These are phyloP conservation scores for Fusarium fujikuroi DNA, from an alignment of 2,329 filamentous ascomycete genomes.

Conservation along the genomic window DNA sequence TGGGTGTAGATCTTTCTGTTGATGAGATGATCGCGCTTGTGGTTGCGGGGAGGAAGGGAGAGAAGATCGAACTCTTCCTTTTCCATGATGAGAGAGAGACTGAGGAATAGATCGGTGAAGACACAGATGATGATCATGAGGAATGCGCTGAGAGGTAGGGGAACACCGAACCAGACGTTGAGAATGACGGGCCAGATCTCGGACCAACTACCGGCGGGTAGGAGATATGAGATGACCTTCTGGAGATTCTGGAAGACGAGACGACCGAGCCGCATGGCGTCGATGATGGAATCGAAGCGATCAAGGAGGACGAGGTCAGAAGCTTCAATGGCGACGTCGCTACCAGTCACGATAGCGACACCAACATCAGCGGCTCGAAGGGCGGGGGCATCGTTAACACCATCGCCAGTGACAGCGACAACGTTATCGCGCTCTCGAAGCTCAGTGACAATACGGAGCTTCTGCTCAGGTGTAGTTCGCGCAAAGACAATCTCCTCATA, in stretches of 20 bases:
- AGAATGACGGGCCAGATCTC: conserved; percentile 68
- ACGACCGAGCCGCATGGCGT: conserved; percentile 64
- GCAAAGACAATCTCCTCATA: conserved; percentile 74
- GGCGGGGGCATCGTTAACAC: conserved; percentile 74
- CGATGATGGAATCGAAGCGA: conserved; percentile 77
- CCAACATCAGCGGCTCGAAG: conserved; percentile 74
- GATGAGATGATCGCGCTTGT: conserved; percentile 62
- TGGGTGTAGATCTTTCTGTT: conserved; percentile 62
- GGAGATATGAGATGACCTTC: conserved; percentile 56
- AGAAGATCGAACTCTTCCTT: conserved; percentile 65
- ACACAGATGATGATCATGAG: conserved; percentile 69
- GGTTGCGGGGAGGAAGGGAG: conserved; percentile 61
- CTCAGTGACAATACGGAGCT: conserved; percentile 77
- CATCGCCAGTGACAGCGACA: conserved; percentile 79
- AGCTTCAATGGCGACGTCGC: conserved; percentile 71
- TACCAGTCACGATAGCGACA: conserved; percentile 74
- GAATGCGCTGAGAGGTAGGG: conserved; percentile 61
- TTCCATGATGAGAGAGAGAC: conserved; percentile 64
- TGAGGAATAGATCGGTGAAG: conserved; percentile 64
- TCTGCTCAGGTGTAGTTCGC: conserved; percentile 75
- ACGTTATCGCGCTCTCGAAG: conserved; percentile 68
- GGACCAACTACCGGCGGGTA: conserved; percentile 64
- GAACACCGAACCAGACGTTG: conserved; percentile 67
- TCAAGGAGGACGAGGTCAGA: conserved; percentile 76
- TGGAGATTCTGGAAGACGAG: conserved; percentile 56